These are phyloP conservation scores for Calonectria crousiana DNA, from an alignment of 2,329 filamentous ascomycete species.

Conservation along the genomic window DNA sequence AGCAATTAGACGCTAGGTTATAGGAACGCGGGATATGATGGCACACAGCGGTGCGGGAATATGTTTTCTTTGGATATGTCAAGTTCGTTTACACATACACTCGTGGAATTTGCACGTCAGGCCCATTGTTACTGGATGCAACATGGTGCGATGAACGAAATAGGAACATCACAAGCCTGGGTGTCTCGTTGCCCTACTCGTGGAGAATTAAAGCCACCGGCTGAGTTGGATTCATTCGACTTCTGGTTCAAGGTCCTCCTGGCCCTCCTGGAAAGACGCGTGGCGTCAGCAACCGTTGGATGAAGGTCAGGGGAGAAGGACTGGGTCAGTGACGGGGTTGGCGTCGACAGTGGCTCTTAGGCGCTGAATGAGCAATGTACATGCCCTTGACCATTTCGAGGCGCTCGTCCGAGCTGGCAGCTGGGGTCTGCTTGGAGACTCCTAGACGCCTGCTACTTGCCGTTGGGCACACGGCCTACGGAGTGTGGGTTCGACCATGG, in stretches of 20 bases:
- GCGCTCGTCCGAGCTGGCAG: slow-evolving; percentile 43
- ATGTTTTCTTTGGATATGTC: neutral
- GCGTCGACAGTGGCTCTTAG: slow-evolving; percentile 31
- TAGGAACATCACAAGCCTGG: slow-evolving; percentile 17
- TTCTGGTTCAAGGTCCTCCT: slow-evolving; percentile 39
- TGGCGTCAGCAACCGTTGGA: slow-evolving; percentile 45
- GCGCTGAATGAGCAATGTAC: slow-evolving; percentile 29
- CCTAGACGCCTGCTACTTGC: slow-evolving; percentile 43
- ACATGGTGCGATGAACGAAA: slow-evolving; percentile 33
- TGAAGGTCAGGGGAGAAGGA: slow-evolving; percentile 33
- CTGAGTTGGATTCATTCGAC: slow-evolving; percentile 29
- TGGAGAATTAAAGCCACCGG: slow-evolving; percentile 37
- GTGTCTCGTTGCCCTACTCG: slow-evolving; percentile 39
- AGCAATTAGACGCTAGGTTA: neutral
- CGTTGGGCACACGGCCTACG: slow-evolving; percentile 41
- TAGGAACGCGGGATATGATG: slow-evolving; percentile 8
- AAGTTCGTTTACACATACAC: neutral
- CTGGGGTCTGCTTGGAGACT: slow-evolving; percentile 37
- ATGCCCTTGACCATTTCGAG: slow-evolving; percentile 47
- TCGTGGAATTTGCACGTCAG: slow-evolving; percentile 5
- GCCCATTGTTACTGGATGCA: slow-evolving; percentile 8
- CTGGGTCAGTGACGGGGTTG: slow-evolving; percentile 32
- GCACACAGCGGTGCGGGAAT: neutral
- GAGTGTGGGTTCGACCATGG: slow-evolving; percentile 39
- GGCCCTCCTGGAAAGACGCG: slow-evolving; percentile 43